A percentile compares a stretch with the other conserved stretches of the same genome.
Conservation (phyloP, 139 green algal genomes). For the Chlamydomonas incerta region DNA sequence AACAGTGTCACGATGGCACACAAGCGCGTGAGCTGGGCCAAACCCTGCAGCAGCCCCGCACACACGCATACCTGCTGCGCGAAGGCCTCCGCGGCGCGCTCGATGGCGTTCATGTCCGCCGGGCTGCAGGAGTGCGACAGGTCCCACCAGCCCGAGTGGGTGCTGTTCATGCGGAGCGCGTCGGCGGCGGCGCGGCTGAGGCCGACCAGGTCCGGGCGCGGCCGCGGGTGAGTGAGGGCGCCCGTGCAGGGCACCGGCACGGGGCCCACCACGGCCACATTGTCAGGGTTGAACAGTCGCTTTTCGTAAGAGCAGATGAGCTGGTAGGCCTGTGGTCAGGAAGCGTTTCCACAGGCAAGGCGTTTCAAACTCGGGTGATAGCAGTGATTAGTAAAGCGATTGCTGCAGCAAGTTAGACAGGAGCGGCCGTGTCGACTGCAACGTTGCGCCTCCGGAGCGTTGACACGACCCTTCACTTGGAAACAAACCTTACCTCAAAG, state of each 20-base stretch:
- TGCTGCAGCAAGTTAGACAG: too few species aligned
- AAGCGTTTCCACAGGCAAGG: too few species aligned
- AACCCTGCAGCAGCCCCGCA: background rate
- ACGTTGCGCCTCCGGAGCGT: too few species aligned
- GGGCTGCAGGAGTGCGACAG: background rate
- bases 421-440: too few species aligned
- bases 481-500: too few species aligned
- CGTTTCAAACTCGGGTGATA: too few species aligned
- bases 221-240: background rate
- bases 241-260: slow-evolving; percentile 2
- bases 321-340: background rate
- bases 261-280: background rate
- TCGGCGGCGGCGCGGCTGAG: too few species aligned
- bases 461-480: too few species aligned
- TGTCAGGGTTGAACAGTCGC: background rate
- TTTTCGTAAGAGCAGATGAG: background rate
- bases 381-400: too few species aligned
- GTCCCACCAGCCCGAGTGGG: background rate
- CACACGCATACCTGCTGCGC: background rate
- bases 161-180: background rate
- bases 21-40: too few species aligned
- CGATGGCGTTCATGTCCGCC: background rate
- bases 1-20: too few species aligned
- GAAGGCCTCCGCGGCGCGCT: background rate
- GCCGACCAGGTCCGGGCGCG: too few species aligned